A percentile compares a stretch with the other conserved stretches of the same genome.
phyloP scores from a whole-genome alignment of 2,329 filamentous ascomycete genomes.

The Coniella vitis region DNA sequence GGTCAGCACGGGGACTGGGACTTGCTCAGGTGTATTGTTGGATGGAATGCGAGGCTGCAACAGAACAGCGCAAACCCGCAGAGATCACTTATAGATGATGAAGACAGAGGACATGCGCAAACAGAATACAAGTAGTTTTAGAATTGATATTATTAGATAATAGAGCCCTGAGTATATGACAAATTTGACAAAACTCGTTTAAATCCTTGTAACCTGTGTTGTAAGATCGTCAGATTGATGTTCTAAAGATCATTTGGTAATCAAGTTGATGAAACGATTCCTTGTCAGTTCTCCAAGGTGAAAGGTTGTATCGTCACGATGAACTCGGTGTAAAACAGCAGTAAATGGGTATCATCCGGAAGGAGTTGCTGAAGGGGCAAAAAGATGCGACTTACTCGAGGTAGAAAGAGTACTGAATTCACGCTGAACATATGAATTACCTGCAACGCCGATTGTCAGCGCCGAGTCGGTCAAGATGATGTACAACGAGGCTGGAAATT shows the following conservation, averaged over 20 bases:
- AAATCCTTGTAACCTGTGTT: too few relatives aligned
- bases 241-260: not conserved
- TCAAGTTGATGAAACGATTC: slow-evolving; percentile 19
- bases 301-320: slow-evolving; percentile 48
- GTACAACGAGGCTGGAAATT: too few relatives aligned
- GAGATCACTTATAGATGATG: not conserved
- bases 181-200: too few relatives aligned
- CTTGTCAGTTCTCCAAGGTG: slow-evolving; percentile 58
- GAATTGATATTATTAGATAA: too few relatives aligned
- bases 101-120: not conserved
- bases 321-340: slow-evolving; percentile 45
- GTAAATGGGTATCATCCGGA: slow-evolving; percentile 43
- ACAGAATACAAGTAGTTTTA: too few relatives aligned
- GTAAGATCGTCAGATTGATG: slow-evolving; percentile 1
- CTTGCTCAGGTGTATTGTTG: slow-evolving; percentile 76
- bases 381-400: slow-evolving; percentile 8
- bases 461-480: not conserved
- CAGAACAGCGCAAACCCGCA: slow-evolving; percentile 6
- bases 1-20: slow-evolving; percentile 86
- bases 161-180: too few relatives aligned
- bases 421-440: slow-evolving; percentile 2
- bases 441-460: slow-evolving; percentile 12
- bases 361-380: slow-evolving; percentile 21
- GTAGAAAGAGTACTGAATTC: not conserved
- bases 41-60: slow-evolving; percentile 73